Evolutionary conservation across 805 yeast genomes (phyloP).

Genomic region (Komagataella mondaviorum): DNA sequence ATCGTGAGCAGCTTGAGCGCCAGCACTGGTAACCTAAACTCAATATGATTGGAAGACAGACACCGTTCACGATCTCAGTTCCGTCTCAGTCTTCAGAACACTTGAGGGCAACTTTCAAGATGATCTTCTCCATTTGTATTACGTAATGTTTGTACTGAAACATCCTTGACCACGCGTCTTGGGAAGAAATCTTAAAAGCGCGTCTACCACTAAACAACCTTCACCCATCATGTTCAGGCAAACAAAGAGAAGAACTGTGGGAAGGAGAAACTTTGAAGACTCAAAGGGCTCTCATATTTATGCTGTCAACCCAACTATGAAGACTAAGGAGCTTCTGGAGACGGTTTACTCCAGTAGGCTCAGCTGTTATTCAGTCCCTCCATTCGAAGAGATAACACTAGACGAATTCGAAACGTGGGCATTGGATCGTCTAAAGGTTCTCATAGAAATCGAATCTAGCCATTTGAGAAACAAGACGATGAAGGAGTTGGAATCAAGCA

Average conservation of each 20-base stretch:
- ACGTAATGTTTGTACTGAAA: neutral
- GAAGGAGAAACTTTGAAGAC: conserved; percentile 48
- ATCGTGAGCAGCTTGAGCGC: too few relatives aligned
- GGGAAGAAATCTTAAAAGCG: neutral
- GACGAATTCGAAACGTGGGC: conserved; percentile 97
- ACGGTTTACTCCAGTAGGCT: conserved; percentile 44
- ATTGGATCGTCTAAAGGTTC: conserved; percentile 71
- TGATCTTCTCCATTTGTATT: too few relatives aligned
- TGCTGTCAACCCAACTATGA: conserved; percentile 14
- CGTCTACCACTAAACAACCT: neutral
- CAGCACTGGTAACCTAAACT: too few relatives aligned
- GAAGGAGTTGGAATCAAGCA: conserved; percentile 49
- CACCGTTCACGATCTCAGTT: neutral
- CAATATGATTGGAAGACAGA: too few relatives aligned
- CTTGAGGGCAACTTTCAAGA: neutral
- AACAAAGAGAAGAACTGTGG: conserved; percentile 60
- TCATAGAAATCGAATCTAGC: conserved; percentile 75
- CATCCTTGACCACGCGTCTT: neutral
- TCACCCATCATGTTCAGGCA: conserved; percentile 46
- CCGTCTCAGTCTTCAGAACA: neutral
- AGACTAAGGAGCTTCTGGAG: conserved; percentile 19
- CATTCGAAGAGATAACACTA: conserved; percentile 72
- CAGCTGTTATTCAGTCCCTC: conserved; percentile 67
- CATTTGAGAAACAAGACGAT: conserved; percentile 46
- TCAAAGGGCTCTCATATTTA: conserved; percentile 8